Evolutionary conservation across 192 early-diverging fungal genomes (phyloP), one percentile per base, ranked within the genome.

Genomic region (Pilobolus umbonatus): DNA sequence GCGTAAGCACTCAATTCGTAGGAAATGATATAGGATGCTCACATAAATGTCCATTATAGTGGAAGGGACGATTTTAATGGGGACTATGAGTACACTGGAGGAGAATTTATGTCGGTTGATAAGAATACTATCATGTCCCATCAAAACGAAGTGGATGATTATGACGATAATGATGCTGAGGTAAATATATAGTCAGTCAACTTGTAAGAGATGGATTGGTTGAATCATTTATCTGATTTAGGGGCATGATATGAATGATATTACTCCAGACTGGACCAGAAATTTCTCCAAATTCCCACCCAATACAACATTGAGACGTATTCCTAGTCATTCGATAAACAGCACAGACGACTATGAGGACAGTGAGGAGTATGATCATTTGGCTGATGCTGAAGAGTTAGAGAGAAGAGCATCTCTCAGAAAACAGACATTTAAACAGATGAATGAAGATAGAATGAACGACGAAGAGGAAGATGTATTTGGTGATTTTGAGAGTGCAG

Each of bases 401-500:
- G 54, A 57, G 51, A 30, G 62, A 57, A 38, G 62, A 42, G 56
- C 45, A 50, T 25, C 36, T 32, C 34, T 65, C 51, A 57, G 55
- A 49, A 40, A 9, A 22, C 24, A 51, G 32, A 15, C 44, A 15
- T 24, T 30, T 29, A 39, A 51, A n/a, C 11, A 53, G n/a, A 44
- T 36, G n/a, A 24, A 52, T 29, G 35, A 58, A 17, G 46, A 17
- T 5, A 42, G 52, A 15, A 45, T 31, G 1, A 42, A 55, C 22
- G 45, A 53, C 6, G 30, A 55, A 9, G 45, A 62, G 0, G 44
- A 61, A 29, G 58, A 62, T 61, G 66, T 47, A 8, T 69, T 69
- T 36, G 60, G 60, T 25, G 60, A 60, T 12, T 68, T 68, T 28
- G 54, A 62, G 8, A 62, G 66, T 26, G 55, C 46, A n/a, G 44